These are phyloP conservation scores for Capronia coronata DNA, from an alignment of 2,329 filamentous ascomycete species.

Conservation along the genomic window DNA sequence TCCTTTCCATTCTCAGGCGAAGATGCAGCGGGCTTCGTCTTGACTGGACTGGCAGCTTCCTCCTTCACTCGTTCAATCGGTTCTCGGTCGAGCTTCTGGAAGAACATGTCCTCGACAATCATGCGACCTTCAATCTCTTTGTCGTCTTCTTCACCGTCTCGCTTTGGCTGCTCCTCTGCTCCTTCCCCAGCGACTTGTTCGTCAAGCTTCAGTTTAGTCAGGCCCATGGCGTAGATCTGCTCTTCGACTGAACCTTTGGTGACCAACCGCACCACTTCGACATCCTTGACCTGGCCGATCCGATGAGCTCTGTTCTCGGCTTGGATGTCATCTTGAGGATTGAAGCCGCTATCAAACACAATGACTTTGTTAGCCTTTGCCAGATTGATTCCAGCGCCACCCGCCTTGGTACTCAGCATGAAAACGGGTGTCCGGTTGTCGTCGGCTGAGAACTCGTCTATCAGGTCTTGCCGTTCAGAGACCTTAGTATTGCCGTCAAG, in stretches of 20 bases:
- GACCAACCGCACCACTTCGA: conserved; percentile 83
- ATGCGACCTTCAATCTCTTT: conserved; percentile 46
- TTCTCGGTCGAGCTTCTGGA: conserved; percentile 35
- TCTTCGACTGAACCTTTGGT: conserved; percentile 81
- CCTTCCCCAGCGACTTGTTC: conserved; percentile 61
- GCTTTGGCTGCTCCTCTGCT: conserved; percentile 25
- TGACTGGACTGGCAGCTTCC: conserved; percentile 14
- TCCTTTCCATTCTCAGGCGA: neutral
- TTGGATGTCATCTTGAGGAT: conserved; percentile 96
- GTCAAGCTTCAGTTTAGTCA: conserved; percentile 89
- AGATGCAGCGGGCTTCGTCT: neutral
- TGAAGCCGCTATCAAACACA: conserved; percentile 95
- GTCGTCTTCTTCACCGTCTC: conserved; percentile 29
- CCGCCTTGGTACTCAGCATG: conserved; percentile 84
- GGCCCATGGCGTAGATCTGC: conserved; percentile 81
- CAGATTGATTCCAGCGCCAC: conserved; percentile 94
- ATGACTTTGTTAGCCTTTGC: conserved; percentile 95
- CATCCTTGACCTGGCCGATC: conserved; percentile 81
- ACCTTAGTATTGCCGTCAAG: conserved; percentile 81
- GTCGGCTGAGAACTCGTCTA: conserved; percentile 70
- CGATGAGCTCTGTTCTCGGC: conserved; percentile 95
- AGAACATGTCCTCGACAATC: conserved; percentile 46
- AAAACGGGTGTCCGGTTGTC: conserved; percentile 78
- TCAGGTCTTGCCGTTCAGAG: conserved; percentile 73
- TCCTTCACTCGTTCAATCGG: conserved; percentile 21